Percentiles rank a stretch among this genome's conserved stretches.
phyloP scores from a whole-genome alignment of 345 rosid species.

The Linum usitatissimum region DNA sequence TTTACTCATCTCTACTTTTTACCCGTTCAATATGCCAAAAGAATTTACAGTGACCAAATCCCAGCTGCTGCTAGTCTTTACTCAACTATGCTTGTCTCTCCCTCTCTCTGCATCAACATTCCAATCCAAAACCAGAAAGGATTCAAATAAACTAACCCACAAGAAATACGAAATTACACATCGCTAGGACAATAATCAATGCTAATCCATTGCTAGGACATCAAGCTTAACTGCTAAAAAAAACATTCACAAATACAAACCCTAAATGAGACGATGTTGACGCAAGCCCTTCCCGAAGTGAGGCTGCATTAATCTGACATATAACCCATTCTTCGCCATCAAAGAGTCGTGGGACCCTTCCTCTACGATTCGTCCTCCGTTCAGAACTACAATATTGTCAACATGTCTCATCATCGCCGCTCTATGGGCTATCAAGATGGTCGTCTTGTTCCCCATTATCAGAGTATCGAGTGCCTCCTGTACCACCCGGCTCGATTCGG shows the following conservation, averaged over 20 bases:
- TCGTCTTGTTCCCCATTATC: conserved; percentile 95
- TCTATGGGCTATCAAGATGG: conserved; percentile 88
- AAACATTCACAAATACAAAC: conserved; percentile 11
- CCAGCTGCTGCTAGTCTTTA: conserved; percentile 13
- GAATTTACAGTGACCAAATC: conserved; percentile 23
- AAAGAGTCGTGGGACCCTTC: conserved; percentile 86
- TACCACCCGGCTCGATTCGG: conserved; percentile 95
- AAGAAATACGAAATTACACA: conserved; percentile 16
- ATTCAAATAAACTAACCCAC: not conserved
- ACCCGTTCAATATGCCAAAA: conserved; percentile 13
- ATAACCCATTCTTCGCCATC: conserved; percentile 80
- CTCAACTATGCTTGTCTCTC: conserved; percentile 16
- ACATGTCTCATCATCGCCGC: conserved; percentile 97
- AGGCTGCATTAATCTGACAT: conserved; percentile 92
- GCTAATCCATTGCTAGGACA: conserved; percentile 8
- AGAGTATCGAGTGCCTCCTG: conserved; percentile 92
- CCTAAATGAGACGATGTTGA: conserved; percentile 68
- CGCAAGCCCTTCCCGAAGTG: conserved; percentile 94
- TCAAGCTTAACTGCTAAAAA: conserved; percentile 14
- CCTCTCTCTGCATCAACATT: not conserved
- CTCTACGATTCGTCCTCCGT: conserved; percentile 90
- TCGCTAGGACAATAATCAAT: conserved; percentile 15
- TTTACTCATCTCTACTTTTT: conserved; percentile 20
- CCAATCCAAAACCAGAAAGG: conserved; percentile 5
- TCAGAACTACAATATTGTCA: conserved; percentile 94